phyloP scores from a whole-genome alignment of 2,329 filamentous ascomycete genomes.

The Mollisia scopiformis region DNA sequence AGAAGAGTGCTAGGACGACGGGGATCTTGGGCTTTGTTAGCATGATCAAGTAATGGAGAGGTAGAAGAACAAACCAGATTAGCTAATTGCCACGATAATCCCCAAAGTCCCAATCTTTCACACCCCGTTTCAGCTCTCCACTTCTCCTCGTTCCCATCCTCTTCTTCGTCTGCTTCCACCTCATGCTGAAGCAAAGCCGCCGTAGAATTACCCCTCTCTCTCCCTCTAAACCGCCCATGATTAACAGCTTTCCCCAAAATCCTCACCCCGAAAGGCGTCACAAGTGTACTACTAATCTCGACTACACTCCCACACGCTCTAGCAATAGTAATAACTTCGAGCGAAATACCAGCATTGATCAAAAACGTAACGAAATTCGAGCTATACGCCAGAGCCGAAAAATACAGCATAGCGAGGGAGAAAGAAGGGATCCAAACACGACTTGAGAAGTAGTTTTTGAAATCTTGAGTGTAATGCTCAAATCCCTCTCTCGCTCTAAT shows the following conservation, averaged over 20 bases:
- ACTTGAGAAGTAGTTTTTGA: conserved; percentile 42
- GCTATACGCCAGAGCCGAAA: conserved; percentile 58
- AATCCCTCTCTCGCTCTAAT: background rate
- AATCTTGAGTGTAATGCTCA: conserved; percentile 24
- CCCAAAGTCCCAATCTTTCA: conserved; percentile 46
- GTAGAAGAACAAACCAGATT: conserved; percentile 38
- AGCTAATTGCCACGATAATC: conserved; percentile 43
- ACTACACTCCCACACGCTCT: conserved; percentile 50
- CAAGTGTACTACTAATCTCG: conserved; percentile 56
- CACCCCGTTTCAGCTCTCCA: conserved; percentile 35
- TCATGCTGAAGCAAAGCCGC: conserved; percentile 5
- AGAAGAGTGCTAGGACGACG: conserved; percentile 40
- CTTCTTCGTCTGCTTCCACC: conserved; percentile 17
- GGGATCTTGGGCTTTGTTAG: conserved; percentile 33
- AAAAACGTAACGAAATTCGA: conserved; percentile 59
- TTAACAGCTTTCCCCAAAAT: conserved; percentile 36
- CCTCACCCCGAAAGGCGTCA: conserved; percentile 52
- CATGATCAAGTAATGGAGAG: background rate
- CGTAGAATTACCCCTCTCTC: conserved; percentile 27
- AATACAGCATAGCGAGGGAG: conserved; percentile 52
- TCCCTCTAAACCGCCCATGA: conserved; percentile 31
- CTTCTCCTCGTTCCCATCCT: conserved; percentile 13
- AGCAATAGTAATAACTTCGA: conserved; percentile 49
- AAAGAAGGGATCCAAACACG: conserved; percentile 49
- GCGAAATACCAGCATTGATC: conserved; percentile 50